Evolutionary conservation across 768 basidiomycete species (phyloP), one percentile per base, ranked within the genome.

Genomic region (Phylloporus arenicola): DNA sequence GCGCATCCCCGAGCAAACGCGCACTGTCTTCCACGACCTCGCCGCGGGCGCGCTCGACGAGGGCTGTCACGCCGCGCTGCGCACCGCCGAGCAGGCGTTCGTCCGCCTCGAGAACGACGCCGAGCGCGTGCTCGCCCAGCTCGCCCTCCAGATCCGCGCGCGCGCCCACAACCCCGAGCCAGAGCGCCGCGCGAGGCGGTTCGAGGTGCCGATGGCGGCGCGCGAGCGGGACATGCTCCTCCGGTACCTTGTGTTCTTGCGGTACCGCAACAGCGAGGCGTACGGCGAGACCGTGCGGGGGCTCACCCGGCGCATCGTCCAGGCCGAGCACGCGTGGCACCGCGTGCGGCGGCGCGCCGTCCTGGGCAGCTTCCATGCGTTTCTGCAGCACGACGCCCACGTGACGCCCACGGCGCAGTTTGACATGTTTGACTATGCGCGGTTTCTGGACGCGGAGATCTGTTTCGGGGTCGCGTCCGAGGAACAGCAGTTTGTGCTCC

Each of bases 401-500:
- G 20, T 51, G 37, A 40, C 41, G 13, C 46, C 37, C 17, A 45
- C 46, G 27, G 33, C 29, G 24, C 39, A 43, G 2, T 61, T 65
- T 24, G 54, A 64, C 27, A 56, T 48, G 13, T 53, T 63, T 6
- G 76, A 76, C 48, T 81, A 76, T 46, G 79, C 78, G 79, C 64
- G 65, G 13, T 67, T 79, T 19, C 67, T 70, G 38, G 68, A 71
- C 13, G 76, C 78, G 0, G 80, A 83, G 54, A 56, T 83, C 2
- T 81, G 75, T 54, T 64, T 83, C 29, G 81, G 81, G 2, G 56
- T 82, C 5, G 74, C 80, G 1, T 68, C 69, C 3, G 78, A 80
- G 25, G 75, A 74, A 20, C 78, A 81, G 35, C 80, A 83, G 57
- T 83, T 73, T 48, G 73, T 83, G 39, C 60, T 82, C 4, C 70